phyloP scores from a whole-genome alignment of 2,329 filamentous ascomycete genomes.

The Pseudogymnoascus sp. region DNA sequence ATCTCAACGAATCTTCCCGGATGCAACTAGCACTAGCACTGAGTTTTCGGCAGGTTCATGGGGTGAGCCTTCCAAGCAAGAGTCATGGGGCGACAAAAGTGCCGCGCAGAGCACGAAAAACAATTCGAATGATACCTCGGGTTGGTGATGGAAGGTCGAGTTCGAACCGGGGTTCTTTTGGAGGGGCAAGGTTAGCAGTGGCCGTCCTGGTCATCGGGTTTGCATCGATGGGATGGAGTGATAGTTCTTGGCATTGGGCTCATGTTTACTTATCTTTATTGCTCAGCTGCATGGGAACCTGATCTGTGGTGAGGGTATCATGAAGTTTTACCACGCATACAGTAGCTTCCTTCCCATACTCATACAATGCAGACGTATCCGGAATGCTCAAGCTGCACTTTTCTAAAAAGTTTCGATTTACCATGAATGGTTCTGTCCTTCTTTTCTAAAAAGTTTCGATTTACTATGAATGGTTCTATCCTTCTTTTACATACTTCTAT shows the following conservation, averaged over 20 bases:
- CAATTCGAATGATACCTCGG: background rate
- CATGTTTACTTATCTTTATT: background rate
- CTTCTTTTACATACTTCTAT: slow-evolving; percentile 8
- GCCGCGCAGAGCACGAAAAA: slow-evolving; percentile 9
- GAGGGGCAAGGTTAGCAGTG: background rate
- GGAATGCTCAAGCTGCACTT: background rate
- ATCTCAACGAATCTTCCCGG: background rate
- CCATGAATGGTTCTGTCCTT: background rate
- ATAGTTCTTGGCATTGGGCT: background rate
- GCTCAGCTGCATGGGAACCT: background rate
- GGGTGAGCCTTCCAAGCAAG: slow-evolving; percentile 9
- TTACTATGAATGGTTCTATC: background rate
- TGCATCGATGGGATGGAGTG: background rate
- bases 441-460: background rate
- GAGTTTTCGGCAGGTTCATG: slow-evolving; percentile 15
- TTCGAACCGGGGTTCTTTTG: background rate
- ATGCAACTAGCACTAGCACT: slow-evolving; percentile 12
- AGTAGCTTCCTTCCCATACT: background rate
- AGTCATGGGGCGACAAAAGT: slow-evolving; percentile 6
- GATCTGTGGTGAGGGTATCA: background rate
- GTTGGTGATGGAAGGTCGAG: background rate
- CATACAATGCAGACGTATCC: background rate
- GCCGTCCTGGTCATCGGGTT: background rate
- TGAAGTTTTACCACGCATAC: background rate
- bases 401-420: background rate